Evolutionary conservation across 805 yeast species (phyloP).

Genomic region (Ogataea neopini): DNA sequence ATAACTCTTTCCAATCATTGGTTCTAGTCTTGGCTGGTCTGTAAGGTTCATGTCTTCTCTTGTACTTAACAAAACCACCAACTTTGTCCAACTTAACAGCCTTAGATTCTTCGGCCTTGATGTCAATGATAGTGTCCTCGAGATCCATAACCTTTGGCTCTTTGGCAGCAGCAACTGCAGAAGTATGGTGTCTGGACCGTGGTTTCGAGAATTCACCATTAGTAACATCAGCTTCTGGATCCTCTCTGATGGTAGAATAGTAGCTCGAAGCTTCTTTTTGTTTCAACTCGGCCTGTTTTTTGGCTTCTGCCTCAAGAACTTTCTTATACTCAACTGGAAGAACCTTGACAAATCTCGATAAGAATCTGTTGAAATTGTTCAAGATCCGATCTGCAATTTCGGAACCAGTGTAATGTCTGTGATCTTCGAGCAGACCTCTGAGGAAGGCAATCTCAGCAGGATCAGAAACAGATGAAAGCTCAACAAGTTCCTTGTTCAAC

Average conservation of each 20-base stretch:
- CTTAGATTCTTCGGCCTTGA: slow-evolving; percentile 62
- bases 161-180: slow-evolving; percentile 30
- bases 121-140: slow-evolving; percentile 83
- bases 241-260: slow-evolving; percentile 73
- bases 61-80: slow-evolving; percentile 92
- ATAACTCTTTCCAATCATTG: slow-evolving; percentile 90
- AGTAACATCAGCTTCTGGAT: slow-evolving; percentile 82
- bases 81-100: slow-evolving; percentile 71
- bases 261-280: slow-evolving; percentile 64
- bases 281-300: slow-evolving; percentile 61
- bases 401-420: slow-evolving; percentile 91
- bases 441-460: slow-evolving; percentile 93
- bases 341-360: slow-evolving; percentile 90
- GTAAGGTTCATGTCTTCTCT: slow-evolving; percentile 84
- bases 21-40: slow-evolving; percentile 75
- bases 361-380: slow-evolving; percentile 81
- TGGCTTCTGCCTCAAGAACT: slow-evolving; percentile 78
- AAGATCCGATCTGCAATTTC: slow-evolving; percentile 83
- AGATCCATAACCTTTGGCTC: slow-evolving; percentile 90
- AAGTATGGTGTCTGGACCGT: slow-evolving; percentile 37
- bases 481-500: slow-evolving; percentile 82
- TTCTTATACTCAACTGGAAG: slow-evolving; percentile 89
- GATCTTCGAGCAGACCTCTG: slow-evolving; percentile 91
- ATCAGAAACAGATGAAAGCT: slow-evolving; percentile 71
- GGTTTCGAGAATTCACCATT: slow-evolving; percentile 80